Evolutionary conservation across 192 early-diverging fungal genomes (phyloP).

Genomic region (Gamsiella multidivaricata): DNA sequence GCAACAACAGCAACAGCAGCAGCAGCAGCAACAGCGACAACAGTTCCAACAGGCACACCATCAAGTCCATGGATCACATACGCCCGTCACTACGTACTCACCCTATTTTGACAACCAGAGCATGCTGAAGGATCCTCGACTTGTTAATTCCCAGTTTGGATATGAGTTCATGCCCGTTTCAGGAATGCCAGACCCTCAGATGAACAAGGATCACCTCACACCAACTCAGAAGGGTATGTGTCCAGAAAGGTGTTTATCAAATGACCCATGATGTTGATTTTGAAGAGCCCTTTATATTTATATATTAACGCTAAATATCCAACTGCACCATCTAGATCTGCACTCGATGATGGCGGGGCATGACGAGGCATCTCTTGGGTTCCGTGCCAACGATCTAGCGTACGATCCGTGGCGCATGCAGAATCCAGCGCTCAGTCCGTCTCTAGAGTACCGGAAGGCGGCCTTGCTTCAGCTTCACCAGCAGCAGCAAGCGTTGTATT

Average conservation of each 20-base stretch:
- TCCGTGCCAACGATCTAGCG: constrained; percentile 30
- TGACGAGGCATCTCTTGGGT: constrained; percentile 33
- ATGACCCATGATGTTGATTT: no score
- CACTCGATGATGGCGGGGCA: constrained; percentile 25
- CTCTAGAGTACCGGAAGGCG: constrained; percentile 22
- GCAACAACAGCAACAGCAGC: background rate
- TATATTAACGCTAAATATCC: no score
- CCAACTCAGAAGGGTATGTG: constrained; percentile 14
- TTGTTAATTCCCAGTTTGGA: constrained; percentile 39
- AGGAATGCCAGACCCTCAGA: background rate
- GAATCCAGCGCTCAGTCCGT: constrained; percentile 4
- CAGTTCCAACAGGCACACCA: constrained; percentile 4
- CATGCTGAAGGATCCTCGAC: constrained; percentile 29
- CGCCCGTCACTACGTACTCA: constrained; percentile 28
- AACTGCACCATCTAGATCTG: constrained; percentile 14
- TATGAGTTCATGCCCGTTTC: constrained; percentile 16
- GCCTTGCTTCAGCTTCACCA: constrained; percentile 6
- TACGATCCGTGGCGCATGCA: constrained; percentile 32
- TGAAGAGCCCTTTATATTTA: no score
- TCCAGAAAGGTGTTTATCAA: no score
- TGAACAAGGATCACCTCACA: constrained; percentile 4
- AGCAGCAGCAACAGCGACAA: no score
- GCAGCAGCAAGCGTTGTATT: constrained; percentile 19
- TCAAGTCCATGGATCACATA: constrained; percentile 28
- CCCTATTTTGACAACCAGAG: constrained; percentile 38